A percentile compares a stretch with the other conserved stretches of the same genome.
Evolutionary conservation across 108 stramenopile genomes (phyloP).

Genomic region (Mediolabrus comicus): DNA sequence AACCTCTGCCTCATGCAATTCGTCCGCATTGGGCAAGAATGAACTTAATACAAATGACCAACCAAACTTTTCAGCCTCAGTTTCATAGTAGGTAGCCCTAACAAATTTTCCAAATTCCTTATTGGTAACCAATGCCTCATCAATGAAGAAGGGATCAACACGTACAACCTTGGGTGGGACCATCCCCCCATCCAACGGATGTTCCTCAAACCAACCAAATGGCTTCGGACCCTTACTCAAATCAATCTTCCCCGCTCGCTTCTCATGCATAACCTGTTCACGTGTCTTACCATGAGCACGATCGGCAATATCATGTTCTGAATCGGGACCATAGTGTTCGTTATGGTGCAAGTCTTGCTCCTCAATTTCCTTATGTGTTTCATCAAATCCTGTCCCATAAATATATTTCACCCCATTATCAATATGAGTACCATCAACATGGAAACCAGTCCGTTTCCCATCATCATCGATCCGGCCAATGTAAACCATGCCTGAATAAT

Average conservation of each 20-base stretch:
- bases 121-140: conserved; percentile 79
- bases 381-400: conserved; percentile 76
- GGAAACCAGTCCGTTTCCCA: conserved; percentile 38
- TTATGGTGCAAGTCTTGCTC: conserved; percentile 64
- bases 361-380: conserved; percentile 59
- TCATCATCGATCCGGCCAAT: conserved; percentile 38
- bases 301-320: conserved; percentile 61
- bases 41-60: conserved; percentile 91
- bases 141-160: conserved; percentile 85
- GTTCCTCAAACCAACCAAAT: conserved; percentile 73
- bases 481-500: conserved; percentile 76
- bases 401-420: conserved; percentile 74
- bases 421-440: conserved; percentile 33
- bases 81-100: conserved; percentile 83
- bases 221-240: conserved; percentile 61
- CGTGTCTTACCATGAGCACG: conserved; percentile 46
- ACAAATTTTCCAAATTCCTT: conserved; percentile 92
- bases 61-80: conserved; percentile 93
- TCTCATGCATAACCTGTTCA: conserved; percentile 62
- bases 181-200: conserved; percentile 80
- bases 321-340: conserved; percentile 42
- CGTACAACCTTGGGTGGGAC: conserved; percentile 74
- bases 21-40: conserved; percentile 59
- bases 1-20: conserved; percentile 51
- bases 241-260: conserved; percentile 54